Evolutionary conservation across 345 rosid species (phyloP).

Genomic region (Gossypium longicalyx): DNA sequence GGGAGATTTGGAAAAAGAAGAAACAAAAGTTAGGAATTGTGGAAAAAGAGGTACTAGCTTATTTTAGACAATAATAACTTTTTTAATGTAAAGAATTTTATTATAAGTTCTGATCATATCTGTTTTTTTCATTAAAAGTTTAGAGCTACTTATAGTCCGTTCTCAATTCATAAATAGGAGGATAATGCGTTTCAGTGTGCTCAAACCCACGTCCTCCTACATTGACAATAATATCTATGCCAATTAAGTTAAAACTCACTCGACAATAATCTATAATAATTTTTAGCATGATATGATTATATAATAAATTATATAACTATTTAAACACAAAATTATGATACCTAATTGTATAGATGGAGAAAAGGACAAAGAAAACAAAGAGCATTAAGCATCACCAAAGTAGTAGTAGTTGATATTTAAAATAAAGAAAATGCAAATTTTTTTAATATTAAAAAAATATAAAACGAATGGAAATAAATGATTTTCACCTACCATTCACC

Average conservation of each 20-base stretch:
- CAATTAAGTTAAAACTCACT: too few relatives aligned
- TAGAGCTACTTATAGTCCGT: accelerated
- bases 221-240: too few relatives aligned
- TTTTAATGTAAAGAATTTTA: too few relatives aligned
- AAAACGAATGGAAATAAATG: not conserved
- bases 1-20: not conserved
- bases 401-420: not conserved
- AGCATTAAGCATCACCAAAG: not conserved
- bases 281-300: too few relatives aligned
- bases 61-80: not conserved
- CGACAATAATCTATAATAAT: too few relatives aligned
- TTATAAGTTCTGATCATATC: too few relatives aligned
- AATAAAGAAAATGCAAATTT: not conserved
- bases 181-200: accelerated
- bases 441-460: not conserved
- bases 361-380: not conserved
- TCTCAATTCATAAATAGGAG: too few relatives aligned
- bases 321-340: too few relatives aligned
- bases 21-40: not conserved
- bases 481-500: not conserved
- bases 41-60: not conserved
- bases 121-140: too few relatives aligned
- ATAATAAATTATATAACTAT: too few relatives aligned
- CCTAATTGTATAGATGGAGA: not conserved
- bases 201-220: accelerated